Percentiles rank a stretch among this genome's conserved stretches.
Conservation (phyloP, 2,329 filamentous ascomycete genomes). For the Kalmusia sp. region DNA sequence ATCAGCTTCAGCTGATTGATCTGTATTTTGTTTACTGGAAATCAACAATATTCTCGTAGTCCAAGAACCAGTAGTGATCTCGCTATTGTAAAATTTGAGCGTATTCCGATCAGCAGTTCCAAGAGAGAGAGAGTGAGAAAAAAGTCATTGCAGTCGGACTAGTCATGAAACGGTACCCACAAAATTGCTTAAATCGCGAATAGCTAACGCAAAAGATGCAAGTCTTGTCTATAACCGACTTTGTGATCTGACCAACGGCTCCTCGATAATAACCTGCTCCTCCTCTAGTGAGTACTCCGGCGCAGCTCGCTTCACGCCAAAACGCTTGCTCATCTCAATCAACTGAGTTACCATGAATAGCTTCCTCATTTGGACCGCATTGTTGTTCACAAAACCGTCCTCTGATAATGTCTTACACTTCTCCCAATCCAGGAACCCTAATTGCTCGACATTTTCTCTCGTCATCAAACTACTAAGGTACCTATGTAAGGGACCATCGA, state of each 20-base stretch:
- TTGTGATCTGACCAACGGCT: neutral
- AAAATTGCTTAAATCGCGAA: too few relatives aligned
- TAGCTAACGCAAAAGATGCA: too few relatives aligned
- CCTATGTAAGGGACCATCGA: conserved; percentile 53
- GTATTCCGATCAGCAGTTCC: too few relatives aligned
- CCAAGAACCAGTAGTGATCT: too few relatives aligned
- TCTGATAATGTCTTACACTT: conserved; percentile 3
- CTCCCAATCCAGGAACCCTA: conserved; percentile 45
- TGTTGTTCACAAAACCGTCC: neutral
- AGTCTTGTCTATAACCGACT: neutral
- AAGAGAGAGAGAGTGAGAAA: too few relatives aligned
- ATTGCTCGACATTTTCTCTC: conserved; percentile 30
- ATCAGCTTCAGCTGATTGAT: too few relatives aligned
- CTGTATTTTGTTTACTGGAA: too few relatives aligned
- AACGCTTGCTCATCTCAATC: neutral
- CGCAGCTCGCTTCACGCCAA: conserved; percentile 1
- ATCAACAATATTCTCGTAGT: too few relatives aligned
- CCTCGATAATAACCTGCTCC: neutral
- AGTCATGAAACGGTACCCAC: too few relatives aligned
- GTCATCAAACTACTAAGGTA: conserved; percentile 37
- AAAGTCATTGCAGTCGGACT: too few relatives aligned
- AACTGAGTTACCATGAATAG: neutral
- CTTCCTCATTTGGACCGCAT: neutral
- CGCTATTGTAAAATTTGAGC: too few relatives aligned
- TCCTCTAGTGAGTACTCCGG: neutral